phyloP scores from a whole-genome alignment of 495 filamentous ascomycete genomes.

The Oleoguttula mirabilis region DNA sequence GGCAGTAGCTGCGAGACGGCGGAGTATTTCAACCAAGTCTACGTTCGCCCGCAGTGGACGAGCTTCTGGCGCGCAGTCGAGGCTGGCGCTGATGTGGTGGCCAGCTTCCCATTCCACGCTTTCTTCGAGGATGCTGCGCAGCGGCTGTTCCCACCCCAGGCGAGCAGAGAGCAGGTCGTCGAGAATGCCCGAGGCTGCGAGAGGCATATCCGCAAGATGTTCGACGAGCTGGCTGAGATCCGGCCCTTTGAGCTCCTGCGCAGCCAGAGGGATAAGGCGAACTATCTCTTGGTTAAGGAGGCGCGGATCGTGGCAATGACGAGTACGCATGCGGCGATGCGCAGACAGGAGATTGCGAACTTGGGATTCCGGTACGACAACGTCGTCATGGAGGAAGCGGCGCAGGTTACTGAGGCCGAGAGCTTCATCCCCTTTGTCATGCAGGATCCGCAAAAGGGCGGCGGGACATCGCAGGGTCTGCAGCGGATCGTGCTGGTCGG shows the following conservation, averaged over 20 bases:
- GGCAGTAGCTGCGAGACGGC: slow-evolving; percentile 94
- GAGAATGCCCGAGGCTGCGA: slow-evolving; percentile 81
- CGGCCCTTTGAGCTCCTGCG: slow-evolving; percentile 90
- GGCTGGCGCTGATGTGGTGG: slow-evolving; percentile 46
- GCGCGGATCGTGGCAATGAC: slow-evolving; percentile 97
- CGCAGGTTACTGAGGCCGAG: slow-evolving; percentile 95
- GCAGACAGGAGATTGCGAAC: slow-evolving; percentile 75
- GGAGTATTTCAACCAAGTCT: slow-evolving; percentile 88
- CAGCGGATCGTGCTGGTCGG: slow-evolving; percentile 87
- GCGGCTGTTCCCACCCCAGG: slow-evolving; percentile 59
- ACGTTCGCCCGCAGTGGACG: slow-evolving; percentile 77
- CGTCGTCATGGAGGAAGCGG: slow-evolving; percentile 96
- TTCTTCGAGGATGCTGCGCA: slow-evolving; percentile 86
- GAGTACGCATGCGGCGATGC: slow-evolving; percentile 96
- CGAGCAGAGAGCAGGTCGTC: slow-evolving; percentile 52
- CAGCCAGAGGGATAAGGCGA: slow-evolving; percentile 76
- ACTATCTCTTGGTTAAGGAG: slow-evolving; percentile 90
- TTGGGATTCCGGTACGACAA: slow-evolving; percentile 97
- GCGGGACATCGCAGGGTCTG: slow-evolving; percentile 44
- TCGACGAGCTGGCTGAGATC: slow-evolving; percentile 85
- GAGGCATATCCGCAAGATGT: slow-evolving; percentile 80
- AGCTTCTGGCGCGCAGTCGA: slow-evolving; percentile 55
- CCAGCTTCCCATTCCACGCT: slow-evolving; percentile 76
- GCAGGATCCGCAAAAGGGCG: slow-evolving; percentile 48
- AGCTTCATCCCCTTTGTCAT: slow-evolving; percentile 89